Evolutionary conservation across 2,329 filamentous ascomycete genomes (phyloP).

Genomic region (Nigrospora oryzae): DNA sequence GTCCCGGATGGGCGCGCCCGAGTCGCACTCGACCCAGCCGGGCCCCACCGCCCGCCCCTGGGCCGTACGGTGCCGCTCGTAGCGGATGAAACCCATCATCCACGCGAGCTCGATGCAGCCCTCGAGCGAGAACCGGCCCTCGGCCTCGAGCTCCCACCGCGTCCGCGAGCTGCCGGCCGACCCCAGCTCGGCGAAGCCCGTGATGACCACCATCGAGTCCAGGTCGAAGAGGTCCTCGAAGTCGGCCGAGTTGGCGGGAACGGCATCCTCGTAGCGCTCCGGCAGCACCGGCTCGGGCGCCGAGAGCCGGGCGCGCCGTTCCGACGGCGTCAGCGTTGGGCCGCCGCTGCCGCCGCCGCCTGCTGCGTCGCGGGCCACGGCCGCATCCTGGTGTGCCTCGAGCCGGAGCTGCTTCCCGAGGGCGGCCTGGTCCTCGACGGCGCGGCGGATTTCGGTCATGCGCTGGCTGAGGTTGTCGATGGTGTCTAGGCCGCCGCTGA

Average conservation of each 20-base stretch:
- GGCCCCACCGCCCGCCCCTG: constrained; percentile 92
- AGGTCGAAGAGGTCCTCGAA: not conserved
- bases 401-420: too few relatives aligned
- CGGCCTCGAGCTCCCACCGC: constrained; percentile 98
- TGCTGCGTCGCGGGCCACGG: constrained; percentile 30
- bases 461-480: constrained; percentile 82
- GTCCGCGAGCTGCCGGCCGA: constrained; percentile 98
- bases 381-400: too few relatives aligned
- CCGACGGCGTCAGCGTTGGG: constrained; percentile 59
- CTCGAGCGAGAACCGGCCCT: constrained; percentile 92
- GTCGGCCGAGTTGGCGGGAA: not conserved
- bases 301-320: not conserved
- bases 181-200: constrained; percentile 89
- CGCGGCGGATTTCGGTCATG: constrained; percentile 71
- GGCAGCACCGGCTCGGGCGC: not conserved
- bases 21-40: constrained; percentile 88
- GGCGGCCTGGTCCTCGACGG: constrained; percentile 69
- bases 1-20: constrained; percentile 89
- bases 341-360: constrained; percentile 89
- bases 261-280: not conserved
- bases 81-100: constrained; percentile 99
- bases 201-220: constrained; percentile 91
- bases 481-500: constrained; percentile 96
- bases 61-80: constrained; percentile 44
- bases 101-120: constrained; percentile 99